Evolutionary conservation across 192 early-diverging fungal species (phyloP).

Genomic region (Oehlia diaphana): DNA sequence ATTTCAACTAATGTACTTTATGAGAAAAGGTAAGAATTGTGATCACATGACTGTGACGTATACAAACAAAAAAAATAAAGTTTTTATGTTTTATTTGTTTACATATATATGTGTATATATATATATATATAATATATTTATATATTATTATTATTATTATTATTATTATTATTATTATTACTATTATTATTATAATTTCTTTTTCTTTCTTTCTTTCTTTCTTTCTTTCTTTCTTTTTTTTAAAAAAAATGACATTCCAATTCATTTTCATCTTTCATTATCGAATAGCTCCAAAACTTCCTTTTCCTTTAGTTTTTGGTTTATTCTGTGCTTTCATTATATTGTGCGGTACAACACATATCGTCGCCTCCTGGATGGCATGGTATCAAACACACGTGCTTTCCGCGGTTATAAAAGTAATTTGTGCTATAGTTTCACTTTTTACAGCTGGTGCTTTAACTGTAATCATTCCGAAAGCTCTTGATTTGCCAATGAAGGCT

Average conservation of each 20-base stretch:
- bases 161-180: too few relatives aligned
- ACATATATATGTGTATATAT: too few relatives aligned
- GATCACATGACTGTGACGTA: neutral
- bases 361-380: conserved; percentile 13
- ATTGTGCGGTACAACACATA: conserved; percentile 15
- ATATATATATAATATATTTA: too few relatives aligned
- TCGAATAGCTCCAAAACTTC: conserved; percentile 2
- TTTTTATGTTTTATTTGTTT: too few relatives aligned
- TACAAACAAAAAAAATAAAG: neutral
- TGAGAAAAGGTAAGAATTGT: conserved; percentile 6
- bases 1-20: conserved; percentile 18
- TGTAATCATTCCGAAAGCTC: conserved; percentile 13
- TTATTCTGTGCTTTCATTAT: conserved; percentile 17
- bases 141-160: too few relatives aligned
- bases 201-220: too few relatives aligned
- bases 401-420: conserved; percentile 15
- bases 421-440: neutral
- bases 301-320: conserved; percentile 17
- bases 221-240: too few relatives aligned
- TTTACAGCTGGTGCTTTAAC: neutral
- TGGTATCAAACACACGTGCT: conserved; percentile 17
- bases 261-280: neutral
- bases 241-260: neutral
- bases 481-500: conserved; percentile 5
- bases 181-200: too few relatives aligned